A percentile compares a stretch with the other conserved stretches of the same genome.
phyloP scores from a whole-genome alignment of 345 rosid genomes.

The Citrus maxima region DNA sequence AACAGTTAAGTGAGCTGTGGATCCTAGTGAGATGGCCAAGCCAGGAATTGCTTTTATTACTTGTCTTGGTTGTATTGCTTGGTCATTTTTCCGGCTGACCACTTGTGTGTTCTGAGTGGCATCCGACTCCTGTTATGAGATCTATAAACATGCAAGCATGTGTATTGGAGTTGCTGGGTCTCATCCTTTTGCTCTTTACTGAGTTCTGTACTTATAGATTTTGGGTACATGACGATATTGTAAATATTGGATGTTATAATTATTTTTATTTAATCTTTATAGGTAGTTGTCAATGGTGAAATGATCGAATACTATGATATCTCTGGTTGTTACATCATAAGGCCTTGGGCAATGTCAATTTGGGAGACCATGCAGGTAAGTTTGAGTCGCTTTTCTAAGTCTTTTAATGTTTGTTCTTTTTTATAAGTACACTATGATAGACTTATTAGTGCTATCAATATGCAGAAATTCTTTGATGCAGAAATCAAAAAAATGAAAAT shows the following conservation, averaged over 20 bases:
- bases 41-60: not conserved
- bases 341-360: constrained; percentile 97
- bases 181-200: not conserved
- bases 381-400: not conserved
- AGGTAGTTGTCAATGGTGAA: constrained; percentile 89
- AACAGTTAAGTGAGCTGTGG: not conserved
- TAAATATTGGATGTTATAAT: not conserved
- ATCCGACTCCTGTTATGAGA: not conserved
- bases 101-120: not conserved
- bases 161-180: not conserved
- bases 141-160: not conserved
- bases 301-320: constrained; percentile 97
- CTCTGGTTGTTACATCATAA: constrained; percentile 92
- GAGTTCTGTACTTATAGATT: not conserved
- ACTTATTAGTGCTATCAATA: constrained; percentile 16
- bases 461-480: constrained; percentile 84
- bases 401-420: not conserved
- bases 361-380: constrained; percentile 97
- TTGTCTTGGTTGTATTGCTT: not conserved
- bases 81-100: not conserved
- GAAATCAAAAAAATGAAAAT: constrained; percentile 93
- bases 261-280: constrained; percentile 8
- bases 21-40: not conserved
- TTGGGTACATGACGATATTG: not conserved
- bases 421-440: not conserved